Percentiles rank a stretch among this genome's conserved stretches.
These are phyloP conservation scores for Adiantum capillusveneris DNA, from an alignment of 75 land plant genomes.

Conservation along the genomic window DNA sequence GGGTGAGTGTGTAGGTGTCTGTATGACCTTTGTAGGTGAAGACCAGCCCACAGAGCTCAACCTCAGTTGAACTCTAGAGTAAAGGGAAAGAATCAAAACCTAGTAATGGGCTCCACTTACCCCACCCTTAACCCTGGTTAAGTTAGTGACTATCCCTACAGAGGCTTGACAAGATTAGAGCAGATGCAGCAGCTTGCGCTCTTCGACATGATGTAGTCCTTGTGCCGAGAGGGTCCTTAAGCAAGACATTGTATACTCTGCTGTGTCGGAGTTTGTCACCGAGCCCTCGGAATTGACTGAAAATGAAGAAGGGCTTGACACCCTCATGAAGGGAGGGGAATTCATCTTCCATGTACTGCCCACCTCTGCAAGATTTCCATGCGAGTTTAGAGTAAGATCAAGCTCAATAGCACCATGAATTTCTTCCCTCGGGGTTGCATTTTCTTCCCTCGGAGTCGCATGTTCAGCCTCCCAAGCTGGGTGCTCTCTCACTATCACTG, in stretches of 20 bases:
- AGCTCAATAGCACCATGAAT: background rate
- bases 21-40: too few species aligned
- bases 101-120: too few species aligned
- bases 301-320: conserved; percentile 6
- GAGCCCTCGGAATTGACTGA: conserved; percentile 25
- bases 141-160: too few species aligned
- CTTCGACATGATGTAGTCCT: background rate
- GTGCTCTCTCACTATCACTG: too few species aligned
- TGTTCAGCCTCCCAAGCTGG: too few species aligned
- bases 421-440: background rate
- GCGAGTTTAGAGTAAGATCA: background rate
- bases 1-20: too few species aligned
- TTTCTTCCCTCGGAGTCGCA: background rate
- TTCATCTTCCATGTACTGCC: background rate
- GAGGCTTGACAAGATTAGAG: too few species aligned
- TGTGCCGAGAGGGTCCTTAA: background rate
- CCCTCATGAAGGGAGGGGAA: background rate
- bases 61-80: too few species aligned
- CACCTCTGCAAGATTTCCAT: background rate
- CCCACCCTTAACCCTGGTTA: too few species aligned
- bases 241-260: background rate
- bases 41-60: too few species aligned
- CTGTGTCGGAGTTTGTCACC: conserved; percentile 14
- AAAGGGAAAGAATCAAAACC: too few species aligned
- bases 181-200: too few species aligned